phyloP scores from a whole-genome alignment of 352 stramenopile genomes.

The Phytophthora lateralis region DNA sequence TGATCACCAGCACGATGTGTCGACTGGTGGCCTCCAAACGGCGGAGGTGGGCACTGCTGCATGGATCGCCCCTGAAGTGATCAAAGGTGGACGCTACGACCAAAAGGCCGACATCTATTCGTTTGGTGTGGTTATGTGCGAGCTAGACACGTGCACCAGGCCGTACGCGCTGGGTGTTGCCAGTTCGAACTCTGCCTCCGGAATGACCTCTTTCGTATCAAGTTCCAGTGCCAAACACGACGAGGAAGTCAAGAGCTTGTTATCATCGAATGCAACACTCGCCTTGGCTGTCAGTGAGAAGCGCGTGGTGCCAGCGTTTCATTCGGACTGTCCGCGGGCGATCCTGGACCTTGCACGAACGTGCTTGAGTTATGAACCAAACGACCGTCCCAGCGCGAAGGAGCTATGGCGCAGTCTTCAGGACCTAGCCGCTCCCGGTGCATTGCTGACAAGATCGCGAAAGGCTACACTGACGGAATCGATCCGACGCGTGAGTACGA shows the following conservation, averaged over 20 bases:
- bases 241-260: constrained; percentile 22
- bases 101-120: constrained; percentile 64
- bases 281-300: constrained; percentile 52
- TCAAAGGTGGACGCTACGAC: constrained; percentile 52
- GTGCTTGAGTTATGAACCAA: constrained; percentile 53
- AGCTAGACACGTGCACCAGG: constrained; percentile 53
- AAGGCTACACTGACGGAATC: constrained; percentile 32
- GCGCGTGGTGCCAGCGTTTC: constrained; percentile 41
- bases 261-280: constrained; percentile 47
- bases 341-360: constrained; percentile 39
- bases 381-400: constrained; percentile 55
- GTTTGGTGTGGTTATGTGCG: constrained; percentile 57
- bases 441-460: constrained; percentile 24
- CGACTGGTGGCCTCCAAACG: constrained; percentile 33
- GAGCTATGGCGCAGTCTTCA: constrained; percentile 46
- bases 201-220: constrained; percentile 33
- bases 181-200: constrained; percentile 23
- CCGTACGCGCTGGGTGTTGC: constrained; percentile 43
- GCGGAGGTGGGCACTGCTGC: constrained; percentile 58
- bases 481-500: constrained; percentile 28
- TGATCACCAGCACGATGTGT: constrained; percentile 15
- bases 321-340: constrained; percentile 37
- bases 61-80: constrained; percentile 64
- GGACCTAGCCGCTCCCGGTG: constrained; percentile 21
- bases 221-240: constrained; percentile 12